Conservation (phyloP, 345 rosid genomes). For the Aethionema arabicum region DNA sequence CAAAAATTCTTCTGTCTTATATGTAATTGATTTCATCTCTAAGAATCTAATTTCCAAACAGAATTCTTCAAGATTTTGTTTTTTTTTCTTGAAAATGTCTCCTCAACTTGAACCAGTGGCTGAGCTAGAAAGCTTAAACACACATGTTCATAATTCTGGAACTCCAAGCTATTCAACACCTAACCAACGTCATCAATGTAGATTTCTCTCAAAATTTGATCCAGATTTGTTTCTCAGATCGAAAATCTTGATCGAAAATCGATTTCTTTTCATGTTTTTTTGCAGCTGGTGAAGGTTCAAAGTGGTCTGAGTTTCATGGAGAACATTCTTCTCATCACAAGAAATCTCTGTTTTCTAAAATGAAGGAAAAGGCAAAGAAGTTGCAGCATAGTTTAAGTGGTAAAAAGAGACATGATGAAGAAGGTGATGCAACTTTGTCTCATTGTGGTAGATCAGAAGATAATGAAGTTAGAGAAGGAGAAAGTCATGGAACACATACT, state of each 20-base stretch:
- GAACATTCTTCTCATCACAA: slow-evolving; percentile 43
- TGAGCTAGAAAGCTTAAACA: slow-evolving; percentile 38
- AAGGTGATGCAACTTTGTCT: slow-evolving; percentile 45
- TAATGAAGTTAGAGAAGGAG: slow-evolving; percentile 39
- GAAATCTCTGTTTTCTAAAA: slow-evolving; percentile 67
- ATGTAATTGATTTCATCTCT: slow-evolving; percentile 25
- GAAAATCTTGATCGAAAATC: neutral
- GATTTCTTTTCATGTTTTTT: neutral
- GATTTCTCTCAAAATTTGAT: slow-evolving; percentile 9
- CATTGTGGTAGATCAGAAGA: slow-evolving; percentile 49
- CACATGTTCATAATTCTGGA: slow-evolving; percentile 38
- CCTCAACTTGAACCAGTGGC: slow-evolving; percentile 31
- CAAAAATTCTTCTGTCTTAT: slow-evolving; percentile 4
- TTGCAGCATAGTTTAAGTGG: slow-evolving; percentile 49
- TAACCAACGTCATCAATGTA: slow-evolving; percentile 57
- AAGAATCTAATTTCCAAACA: slow-evolving; percentile 10
- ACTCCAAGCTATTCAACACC: slow-evolving; percentile 40
- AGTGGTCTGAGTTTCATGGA: slow-evolving; percentile 46
- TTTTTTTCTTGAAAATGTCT: slow-evolving; percentile 22
- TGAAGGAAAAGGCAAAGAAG: slow-evolving; percentile 67
- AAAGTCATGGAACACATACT: slow-evolving; percentile 40
- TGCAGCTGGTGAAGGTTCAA: slow-evolving; percentile 46
- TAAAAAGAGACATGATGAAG: slow-evolving; percentile 54
- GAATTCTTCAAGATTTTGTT: slow-evolving; percentile 13
- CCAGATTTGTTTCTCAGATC: neutral